phyloP scores from a whole-genome alignment of 2,329 filamentous ascomycete species.

The Curvularia hawaiiensis region DNA sequence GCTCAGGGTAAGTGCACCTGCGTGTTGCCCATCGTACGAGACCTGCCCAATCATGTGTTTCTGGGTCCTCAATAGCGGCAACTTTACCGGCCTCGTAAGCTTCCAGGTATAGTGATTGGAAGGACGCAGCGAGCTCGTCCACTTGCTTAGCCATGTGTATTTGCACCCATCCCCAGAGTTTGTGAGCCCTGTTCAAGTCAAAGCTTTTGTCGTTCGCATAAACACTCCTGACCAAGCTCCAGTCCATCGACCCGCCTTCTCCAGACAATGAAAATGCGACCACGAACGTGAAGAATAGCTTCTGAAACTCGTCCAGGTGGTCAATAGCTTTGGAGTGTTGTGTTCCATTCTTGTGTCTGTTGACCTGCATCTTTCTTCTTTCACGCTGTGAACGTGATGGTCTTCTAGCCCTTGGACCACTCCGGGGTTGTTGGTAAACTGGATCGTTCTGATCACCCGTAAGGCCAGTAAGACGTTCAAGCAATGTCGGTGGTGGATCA shows the following conservation, averaged over 20 bases:
- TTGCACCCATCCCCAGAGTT: constrained; percentile 48
- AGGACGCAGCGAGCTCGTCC: constrained; percentile 63
- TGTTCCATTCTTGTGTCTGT: constrained; percentile 20
- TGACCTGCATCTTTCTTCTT: constrained; percentile 17
- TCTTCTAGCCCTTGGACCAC: constrained; percentile 3
- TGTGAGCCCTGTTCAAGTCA: constrained; percentile 39
- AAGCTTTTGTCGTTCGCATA: constrained; percentile 47
- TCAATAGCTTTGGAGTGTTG: constrained; percentile 26
- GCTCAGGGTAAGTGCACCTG: constrained; percentile 41
- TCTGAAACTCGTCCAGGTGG: constrained; percentile 36
- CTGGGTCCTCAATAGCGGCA: constrained; percentile 63
- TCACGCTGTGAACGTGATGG: constrained; percentile 19
- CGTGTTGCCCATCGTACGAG: constrained; percentile 71
- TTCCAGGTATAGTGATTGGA: constrained; percentile 68
- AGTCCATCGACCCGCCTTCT: constrained; percentile 46
- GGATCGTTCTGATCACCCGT: constrained; percentile 41
- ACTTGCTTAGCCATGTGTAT: constrained; percentile 52
- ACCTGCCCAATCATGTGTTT: constrained; percentile 70
- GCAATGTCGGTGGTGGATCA: constrained; percentile 29
- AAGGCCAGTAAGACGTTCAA: constrained; percentile 43
- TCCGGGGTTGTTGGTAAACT: constrained; percentile 28
- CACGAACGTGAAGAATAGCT: constrained; percentile 37
- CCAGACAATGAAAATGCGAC: constrained; percentile 44
- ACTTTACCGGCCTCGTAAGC: constrained; percentile 70
- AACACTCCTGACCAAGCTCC: constrained; percentile 50